A percentile compares a stretch with the other conserved stretches of the same genome.
These are phyloP conservation scores for Pythium apleroticum DNA, from an alignment of 352 stramenopile genomes.

Conservation along the genomic window DNA sequence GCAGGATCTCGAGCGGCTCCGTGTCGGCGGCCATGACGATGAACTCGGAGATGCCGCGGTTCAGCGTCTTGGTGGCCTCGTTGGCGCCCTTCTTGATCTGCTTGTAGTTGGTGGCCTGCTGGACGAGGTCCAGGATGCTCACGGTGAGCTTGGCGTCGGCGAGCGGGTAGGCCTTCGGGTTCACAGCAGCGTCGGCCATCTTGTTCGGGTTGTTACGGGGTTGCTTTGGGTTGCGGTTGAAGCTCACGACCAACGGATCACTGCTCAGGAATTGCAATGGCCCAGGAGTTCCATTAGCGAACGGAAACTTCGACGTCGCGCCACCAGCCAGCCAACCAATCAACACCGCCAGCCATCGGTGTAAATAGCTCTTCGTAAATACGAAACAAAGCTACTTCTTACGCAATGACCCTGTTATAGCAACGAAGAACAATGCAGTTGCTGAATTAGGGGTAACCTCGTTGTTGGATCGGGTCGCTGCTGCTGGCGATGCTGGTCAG, in stretches of 20 bases:
- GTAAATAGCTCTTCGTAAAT: slow-evolving; percentile 22
- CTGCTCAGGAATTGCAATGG: slow-evolving; percentile 45
- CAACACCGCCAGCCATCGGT: slow-evolving; percentile 8
- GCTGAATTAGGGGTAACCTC: not conserved
- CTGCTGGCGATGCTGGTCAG: not conserved
- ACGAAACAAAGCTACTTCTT: slow-evolving; percentile 13
- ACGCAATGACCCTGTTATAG: slow-evolving; percentile 5
- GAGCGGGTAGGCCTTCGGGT: slow-evolving; percentile 97
- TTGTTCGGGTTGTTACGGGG: slow-evolving; percentile 19
- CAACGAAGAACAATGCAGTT: not conserved
- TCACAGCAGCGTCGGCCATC: slow-evolving; percentile 85
- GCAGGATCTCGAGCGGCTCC: slow-evolving; percentile 99
- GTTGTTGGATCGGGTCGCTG: not conserved
- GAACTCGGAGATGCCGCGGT: slow-evolving; percentile 99
- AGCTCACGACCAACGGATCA: slow-evolving; percentile 91
- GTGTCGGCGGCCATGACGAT: slow-evolving; percentile 99
- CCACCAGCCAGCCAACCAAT: slow-evolving; percentile 28
- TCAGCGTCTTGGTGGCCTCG: slow-evolving; percentile 99
- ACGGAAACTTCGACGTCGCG: slow-evolving; percentile 25
- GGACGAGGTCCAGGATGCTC: slow-evolving; percentile 98
- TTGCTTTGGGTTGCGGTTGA: slow-evolving; percentile 20
- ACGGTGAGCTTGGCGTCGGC: slow-evolving; percentile 98
- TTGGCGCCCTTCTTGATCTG: slow-evolving; percentile 99
- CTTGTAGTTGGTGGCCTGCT: slow-evolving; percentile 99
- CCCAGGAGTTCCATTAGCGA: not conserved